Evolutionary conservation across 257 asterid genomes (phyloP).

Genomic region (Forsythia viridissima): DNA sequence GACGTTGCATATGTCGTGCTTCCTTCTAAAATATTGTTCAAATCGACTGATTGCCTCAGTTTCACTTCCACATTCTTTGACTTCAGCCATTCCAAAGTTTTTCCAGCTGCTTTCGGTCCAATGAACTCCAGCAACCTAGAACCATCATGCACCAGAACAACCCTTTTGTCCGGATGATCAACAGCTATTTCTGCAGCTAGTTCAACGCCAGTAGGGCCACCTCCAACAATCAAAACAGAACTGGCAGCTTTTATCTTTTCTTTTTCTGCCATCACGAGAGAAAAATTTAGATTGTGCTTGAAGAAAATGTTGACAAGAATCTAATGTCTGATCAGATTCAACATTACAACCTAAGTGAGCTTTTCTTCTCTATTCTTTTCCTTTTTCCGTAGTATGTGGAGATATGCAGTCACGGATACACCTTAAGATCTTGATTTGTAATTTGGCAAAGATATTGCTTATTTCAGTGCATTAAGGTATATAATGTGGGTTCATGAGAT

Average conservation of each 20-base stretch:
- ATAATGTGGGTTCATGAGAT: no score
- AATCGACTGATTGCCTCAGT: constrained; percentile 54
- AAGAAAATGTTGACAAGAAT: background rate
- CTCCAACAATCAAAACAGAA: constrained; percentile 71
- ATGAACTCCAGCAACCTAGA: constrained; percentile 74
- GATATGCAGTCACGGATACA: background rate
- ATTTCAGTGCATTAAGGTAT: no score
- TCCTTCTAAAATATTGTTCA: constrained; percentile 40
- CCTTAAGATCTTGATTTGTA: background rate
- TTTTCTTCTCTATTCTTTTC: background rate
- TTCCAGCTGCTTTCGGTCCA: constrained; percentile 70
- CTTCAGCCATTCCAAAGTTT: constrained; percentile 70
- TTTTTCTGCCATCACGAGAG: constrained; percentile 41
- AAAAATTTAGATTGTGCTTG: background rate
- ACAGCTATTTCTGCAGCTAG: constrained; percentile 85
- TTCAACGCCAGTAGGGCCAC: constrained; percentile 86
- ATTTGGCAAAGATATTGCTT: no score
- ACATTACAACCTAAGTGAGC: background rate
- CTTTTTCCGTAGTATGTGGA: no score
- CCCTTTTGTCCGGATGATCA: constrained; percentile 62
- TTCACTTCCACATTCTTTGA: constrained; percentile 68
- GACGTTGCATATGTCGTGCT: constrained; percentile 51
- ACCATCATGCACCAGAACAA: constrained; percentile 68
- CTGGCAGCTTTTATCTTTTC: constrained; percentile 57
- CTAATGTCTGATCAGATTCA: background rate